These are phyloP conservation scores for Fusarium sp. DNA, from an alignment of 2,329 filamentous ascomycete species.

Conservation along the genomic window DNA sequence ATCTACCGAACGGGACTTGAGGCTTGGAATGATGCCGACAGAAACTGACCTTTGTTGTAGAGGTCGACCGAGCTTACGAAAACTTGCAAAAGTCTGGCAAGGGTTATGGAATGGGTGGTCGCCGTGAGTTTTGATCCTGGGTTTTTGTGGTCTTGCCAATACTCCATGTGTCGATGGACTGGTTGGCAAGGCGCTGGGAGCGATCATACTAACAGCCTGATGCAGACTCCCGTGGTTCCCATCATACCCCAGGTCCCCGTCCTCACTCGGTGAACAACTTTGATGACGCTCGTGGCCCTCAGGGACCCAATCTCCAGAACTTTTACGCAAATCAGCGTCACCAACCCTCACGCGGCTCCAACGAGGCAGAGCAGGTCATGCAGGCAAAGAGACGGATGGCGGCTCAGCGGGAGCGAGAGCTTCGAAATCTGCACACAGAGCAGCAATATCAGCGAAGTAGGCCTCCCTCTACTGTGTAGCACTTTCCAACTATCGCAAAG, in stretches of 20 bases:
- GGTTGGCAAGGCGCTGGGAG: slow-evolving; percentile 27
- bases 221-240: slow-evolving; percentile 75
- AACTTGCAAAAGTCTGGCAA: slow-evolving; percentile 98
- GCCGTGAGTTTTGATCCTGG: slow-evolving; percentile 74
- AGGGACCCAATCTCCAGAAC: slow-evolving; percentile 83
- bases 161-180: slow-evolving; percentile 30
- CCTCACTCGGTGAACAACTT: slow-evolving; percentile 88
- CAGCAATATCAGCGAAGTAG: slow-evolving; percentile 99
- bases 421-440: slow-evolving; percentile 99
- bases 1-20: neutral
- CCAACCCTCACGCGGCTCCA: slow-evolving; percentile 81
- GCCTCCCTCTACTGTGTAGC: slow-evolving; percentile 80
- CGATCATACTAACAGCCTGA: slow-evolving; percentile 37
- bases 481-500: slow-evolving; percentile 52
- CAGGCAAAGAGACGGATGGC: slow-evolving; percentile 99
- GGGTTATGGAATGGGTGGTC: slow-evolving; percentile 76
- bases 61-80: slow-evolving; percentile 95
- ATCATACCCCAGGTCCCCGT: slow-evolving; percentile 70
- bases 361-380: slow-evolving; percentile 97
- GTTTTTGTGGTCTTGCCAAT: slow-evolving; percentile 17
- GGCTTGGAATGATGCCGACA: neutral
- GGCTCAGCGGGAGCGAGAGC: slow-evolving; percentile 97
- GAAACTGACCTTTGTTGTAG: slow-evolving; percentile 57
- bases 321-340: slow-evolving; percentile 96
- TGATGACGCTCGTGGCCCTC: slow-evolving; percentile 73